Evolutionary conservation across 805 yeast species (phyloP), one percentile per base, ranked within the genome.

Genomic region (Cyberlindnera amylophila): DNA sequence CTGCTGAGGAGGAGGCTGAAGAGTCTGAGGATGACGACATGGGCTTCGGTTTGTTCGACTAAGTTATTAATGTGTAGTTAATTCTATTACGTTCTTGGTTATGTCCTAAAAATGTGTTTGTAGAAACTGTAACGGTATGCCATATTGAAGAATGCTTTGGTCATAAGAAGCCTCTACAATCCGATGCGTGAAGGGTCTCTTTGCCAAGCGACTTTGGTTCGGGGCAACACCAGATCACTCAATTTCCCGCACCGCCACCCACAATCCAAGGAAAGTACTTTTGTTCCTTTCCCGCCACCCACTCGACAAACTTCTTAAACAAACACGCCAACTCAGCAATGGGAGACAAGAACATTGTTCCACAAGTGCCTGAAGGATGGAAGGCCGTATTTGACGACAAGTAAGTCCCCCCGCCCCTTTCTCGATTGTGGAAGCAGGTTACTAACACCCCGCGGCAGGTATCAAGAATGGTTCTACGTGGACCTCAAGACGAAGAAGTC

Each of bases 41-140:
- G 96, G 98, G 97, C 61, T 85, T 90, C 89, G 98, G 96, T 78
- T 79, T 91, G 72, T 91, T 91, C 82, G 99, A 89, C 80, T 91
- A 91, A 79, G 64, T 40, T 32, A 32, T 19, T 34, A n/a, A 35
- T 36, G 44, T 34, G 26, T 59, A 54, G 47, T 40, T 45, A 33
- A 33, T 34, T 30, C 31, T 32, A 30, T 34, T 23, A 21, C 16
- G 19, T 29, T 34, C 15, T n/a, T n/a, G n/a, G 23, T 6, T 34
- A 14, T 34, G 29, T 15, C 23, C 19, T 15, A 12, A n/a, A 16
- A 18, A 13, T 13, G 14, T 12, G 30, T 27, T 27, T 27, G 30
- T 27, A 27, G 30, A n/a, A n/a, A n/a, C n/a, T n/a, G n/a, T n/a
- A n/a, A n/a, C n/a, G n/a, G n/a, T n/a, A n/a, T n/a, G n/a, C n/a